phyloP scores from a whole-genome alignment of 495 filamentous ascomycete species.

The Ramalina intermedia region DNA sequence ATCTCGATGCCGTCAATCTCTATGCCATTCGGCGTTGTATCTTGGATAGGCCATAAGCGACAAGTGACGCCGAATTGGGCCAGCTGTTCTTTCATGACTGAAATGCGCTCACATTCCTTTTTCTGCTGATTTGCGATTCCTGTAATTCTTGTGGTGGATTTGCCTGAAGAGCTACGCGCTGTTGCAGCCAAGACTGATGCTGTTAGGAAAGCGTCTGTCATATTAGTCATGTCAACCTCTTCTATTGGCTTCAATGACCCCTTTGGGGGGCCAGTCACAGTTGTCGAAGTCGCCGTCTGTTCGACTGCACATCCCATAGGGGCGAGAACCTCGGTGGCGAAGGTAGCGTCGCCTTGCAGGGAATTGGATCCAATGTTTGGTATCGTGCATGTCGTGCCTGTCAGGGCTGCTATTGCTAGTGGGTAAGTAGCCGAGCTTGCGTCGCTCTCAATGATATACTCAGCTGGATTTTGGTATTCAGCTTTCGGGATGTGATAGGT shows the following conservation, averaged over 20 bases:
- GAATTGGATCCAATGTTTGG: constrained; percentile 90
- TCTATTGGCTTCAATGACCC: constrained; percentile 56
- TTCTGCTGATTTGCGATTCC: constrained; percentile 98
- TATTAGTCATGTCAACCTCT: constrained; percentile 93
- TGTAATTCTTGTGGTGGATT: constrained; percentile 62
- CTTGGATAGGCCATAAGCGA: constrained; percentile 18
- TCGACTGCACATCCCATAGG: constrained; percentile 91
- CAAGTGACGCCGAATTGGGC: constrained; percentile 90
- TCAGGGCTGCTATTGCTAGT: constrained; percentile 85
- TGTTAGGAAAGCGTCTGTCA: constrained; percentile 97
- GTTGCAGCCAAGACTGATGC: constrained; percentile 88
- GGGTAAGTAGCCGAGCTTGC: constrained; percentile 97
- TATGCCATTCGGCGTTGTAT: constrained; percentile 76
- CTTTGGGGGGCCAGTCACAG: constrained; percentile 71
- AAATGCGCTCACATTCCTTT: constrained; percentile 96
- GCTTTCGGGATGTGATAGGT: constrained; percentile 91
- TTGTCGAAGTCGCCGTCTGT: constrained; percentile 76
- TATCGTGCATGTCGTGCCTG: constrained; percentile 84
- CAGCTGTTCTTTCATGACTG: constrained; percentile 90
- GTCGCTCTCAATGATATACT: constrained; percentile 91
- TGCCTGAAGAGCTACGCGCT: constrained; percentile 41
- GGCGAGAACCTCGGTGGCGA: constrained; percentile 76
- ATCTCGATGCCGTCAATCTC: constrained; percentile 59
- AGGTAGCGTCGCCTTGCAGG: constrained; percentile 89
- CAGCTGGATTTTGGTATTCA: constrained; percentile 66